Evolutionary conservation across 257 asterid species (phyloP), one percentile per base, ranked within the genome.

Genomic region (Cynanchum wilfordii): DNA sequence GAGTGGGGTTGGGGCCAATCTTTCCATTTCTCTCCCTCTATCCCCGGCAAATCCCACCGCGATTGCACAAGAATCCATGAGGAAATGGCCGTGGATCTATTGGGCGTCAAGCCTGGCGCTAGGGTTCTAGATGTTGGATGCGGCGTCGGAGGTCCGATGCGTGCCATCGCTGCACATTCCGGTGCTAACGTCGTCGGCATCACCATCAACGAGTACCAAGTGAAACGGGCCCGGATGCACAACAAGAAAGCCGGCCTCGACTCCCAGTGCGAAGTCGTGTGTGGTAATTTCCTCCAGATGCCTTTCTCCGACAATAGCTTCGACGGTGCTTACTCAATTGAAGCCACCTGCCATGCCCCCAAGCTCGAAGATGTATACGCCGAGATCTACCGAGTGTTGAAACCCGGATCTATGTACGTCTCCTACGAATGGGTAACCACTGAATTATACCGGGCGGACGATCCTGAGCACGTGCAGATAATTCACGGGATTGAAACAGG

Each of bases 1-100:
- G 97, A 90, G 68, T 90, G 96, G 97, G 97, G 96, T 0, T 90
- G 97, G 97, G 97, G 97, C 44, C 96, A 90, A 50, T 86, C 93
- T 7, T 90, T 90, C 85, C 97, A 90, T 42, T 89, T 90, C 71
- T 86, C 93, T 17, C 97, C 97, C 0, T 74, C 92, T 2, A 44
- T 90, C 7, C 90, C 89, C 0, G 95, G 95, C 0, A 87, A 88
- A 65, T 90, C 97, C 1, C 86, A 90, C 87, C 88, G 88, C 3
- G 97, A 86, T 0, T 96, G 93, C 76, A 90, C 96, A 64, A 84
- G 89, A 74, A 62, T 83, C 77, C 97, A 89, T 82, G 97, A 90
- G 80, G 96, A 89, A 79, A 84, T 82, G 91, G 96, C 93, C 4
- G 96, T 87, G 73, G 97, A 90, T 87, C 96, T 90, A 33, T 33